phyloP scores from a whole-genome alignment of 1,284 basidiomycete genomes.

The Pseudozyma hubeiensis region DNA sequence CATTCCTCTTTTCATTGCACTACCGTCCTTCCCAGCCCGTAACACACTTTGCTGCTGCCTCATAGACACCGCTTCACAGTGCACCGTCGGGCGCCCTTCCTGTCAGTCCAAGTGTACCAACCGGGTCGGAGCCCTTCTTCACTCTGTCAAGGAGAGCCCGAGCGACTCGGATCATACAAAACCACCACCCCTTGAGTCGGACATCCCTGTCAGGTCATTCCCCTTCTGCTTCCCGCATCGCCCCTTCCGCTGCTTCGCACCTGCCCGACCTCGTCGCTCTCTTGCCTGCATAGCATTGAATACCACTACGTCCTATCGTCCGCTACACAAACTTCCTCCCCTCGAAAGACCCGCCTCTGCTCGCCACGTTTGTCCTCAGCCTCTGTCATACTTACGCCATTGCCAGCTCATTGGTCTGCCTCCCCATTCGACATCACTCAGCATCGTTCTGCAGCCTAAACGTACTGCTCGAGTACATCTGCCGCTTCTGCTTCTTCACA shows the following conservation, averaged over 20 bases:
- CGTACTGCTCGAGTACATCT: no score
- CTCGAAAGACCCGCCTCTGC: slow-evolving; percentile 5
- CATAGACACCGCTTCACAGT: slow-evolving; percentile 2
- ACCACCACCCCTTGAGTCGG: slow-evolving; percentile 10
- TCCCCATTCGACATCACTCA: no score
- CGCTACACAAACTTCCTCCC: neutral
- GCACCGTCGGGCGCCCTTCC: neutral
- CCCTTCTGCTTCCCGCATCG: neutral
- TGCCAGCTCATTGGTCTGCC: slow-evolving; percentile 6
- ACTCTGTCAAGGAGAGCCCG: neutral
- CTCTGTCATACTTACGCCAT: neutral
- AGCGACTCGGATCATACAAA: slow-evolving; percentile 21
- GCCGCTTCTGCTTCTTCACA: neutral
- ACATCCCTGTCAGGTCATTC: neutral
- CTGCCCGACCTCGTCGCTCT: no score
- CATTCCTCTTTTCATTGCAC: neutral
- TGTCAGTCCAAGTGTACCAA: neutral
- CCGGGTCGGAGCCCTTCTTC: neutral
- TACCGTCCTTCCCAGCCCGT: no score
- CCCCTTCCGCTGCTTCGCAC: neutral
- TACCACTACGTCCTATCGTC: neutral
- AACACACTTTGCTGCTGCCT: neutral
- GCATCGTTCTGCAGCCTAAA: neutral
- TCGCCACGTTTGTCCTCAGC: neutral
- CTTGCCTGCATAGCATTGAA: neutral